phyloP scores from a whole-genome alignment of 352 stramenopile genomes.

The Phytophthora pisi region DNA sequence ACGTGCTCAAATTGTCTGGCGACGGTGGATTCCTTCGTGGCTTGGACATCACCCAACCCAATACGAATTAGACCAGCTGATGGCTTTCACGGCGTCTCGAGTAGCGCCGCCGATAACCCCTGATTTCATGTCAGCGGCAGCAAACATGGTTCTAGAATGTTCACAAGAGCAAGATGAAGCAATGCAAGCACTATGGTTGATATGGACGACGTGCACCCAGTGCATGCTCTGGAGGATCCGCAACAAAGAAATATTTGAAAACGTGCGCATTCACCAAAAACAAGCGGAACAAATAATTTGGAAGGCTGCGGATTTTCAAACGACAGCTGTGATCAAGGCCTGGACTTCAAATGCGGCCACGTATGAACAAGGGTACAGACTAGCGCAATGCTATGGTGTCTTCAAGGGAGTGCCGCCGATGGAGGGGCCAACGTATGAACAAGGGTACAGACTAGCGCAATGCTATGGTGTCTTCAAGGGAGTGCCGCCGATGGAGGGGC shows the following conservation, averaged over 20 bases:
- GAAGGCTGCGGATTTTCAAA: neutral
- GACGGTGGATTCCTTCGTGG: neutral
- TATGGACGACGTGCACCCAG: too few relatives aligned
- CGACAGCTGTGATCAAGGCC: neutral
- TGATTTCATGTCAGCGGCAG: too few relatives aligned
- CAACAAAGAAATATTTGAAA: too few relatives aligned
- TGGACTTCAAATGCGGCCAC: neutral
- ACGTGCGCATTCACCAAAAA: too few relatives aligned
- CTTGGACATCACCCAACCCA: neutral
- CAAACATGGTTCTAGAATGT: too few relatives aligned
- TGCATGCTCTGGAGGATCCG: too few relatives aligned
- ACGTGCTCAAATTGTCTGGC: neutral
- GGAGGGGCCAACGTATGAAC: neutral
- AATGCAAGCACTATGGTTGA: too few relatives aligned
- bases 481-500: neutral
- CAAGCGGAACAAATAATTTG: too few relatives aligned
- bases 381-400: neutral
- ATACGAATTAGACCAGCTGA: neutral
- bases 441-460: neutral
- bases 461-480: neutral
- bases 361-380: neutral
- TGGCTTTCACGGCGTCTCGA: too few relatives aligned
- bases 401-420: neutral
- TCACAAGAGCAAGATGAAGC: too few relatives aligned
- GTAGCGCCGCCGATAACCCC: too few relatives aligned